Evolutionary conservation across 2,329 filamentous ascomycete species (phyloP).

Genomic region (Fusarium hostae): DNA sequence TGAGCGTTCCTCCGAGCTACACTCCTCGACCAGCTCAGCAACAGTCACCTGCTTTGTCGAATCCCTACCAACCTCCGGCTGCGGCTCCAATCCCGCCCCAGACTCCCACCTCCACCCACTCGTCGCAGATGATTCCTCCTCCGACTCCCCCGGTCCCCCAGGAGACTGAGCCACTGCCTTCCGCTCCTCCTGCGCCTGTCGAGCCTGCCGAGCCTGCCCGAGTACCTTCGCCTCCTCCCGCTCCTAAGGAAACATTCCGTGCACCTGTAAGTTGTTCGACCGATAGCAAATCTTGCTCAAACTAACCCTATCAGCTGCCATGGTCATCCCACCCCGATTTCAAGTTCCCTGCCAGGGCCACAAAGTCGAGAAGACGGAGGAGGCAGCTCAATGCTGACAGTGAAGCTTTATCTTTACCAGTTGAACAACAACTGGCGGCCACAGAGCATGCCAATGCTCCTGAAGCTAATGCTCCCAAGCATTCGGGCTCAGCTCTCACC

Average conservation of each 20-base stretch:
- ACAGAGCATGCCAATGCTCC: slow-evolving; percentile 42
- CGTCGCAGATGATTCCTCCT: slow-evolving; percentile 55
- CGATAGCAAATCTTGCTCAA: not conserved
- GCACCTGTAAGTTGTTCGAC: slow-evolving; percentile 58
- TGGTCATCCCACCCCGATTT: slow-evolving; percentile 65
- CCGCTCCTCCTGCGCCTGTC: slow-evolving; percentile 40
- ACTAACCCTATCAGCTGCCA: slow-evolving; percentile 58
- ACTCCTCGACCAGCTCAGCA: slow-evolving; percentile 56
- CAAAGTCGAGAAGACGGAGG: slow-evolving; percentile 56
- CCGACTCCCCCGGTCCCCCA: slow-evolving; percentile 62
- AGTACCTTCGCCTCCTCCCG: slow-evolving; percentile 42
- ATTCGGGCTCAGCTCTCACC: slow-evolving; percentile 24
- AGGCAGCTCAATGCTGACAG: slow-evolving; percentile 53
- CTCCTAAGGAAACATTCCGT: slow-evolving; percentile 53
- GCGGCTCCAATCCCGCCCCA: slow-evolving; percentile 57
- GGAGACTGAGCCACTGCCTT: slow-evolving; percentile 45
- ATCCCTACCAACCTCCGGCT: slow-evolving; percentile 66
- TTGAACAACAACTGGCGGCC: slow-evolving; percentile 51
- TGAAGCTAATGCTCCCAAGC: slow-evolving; percentile 27
- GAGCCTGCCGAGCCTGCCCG: slow-evolving; percentile 39
- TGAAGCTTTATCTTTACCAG: slow-evolving; percentile 56
- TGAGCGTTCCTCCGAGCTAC: slow-evolving; percentile 59
- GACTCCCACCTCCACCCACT: slow-evolving; percentile 65
- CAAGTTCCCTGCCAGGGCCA: slow-evolving; percentile 59
- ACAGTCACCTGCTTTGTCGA: slow-evolving; percentile 64